These are phyloP conservation scores for Didymella lethalis DNA, from an alignment of 2,329 filamentous ascomycete species.

Conservation along the genomic window DNA sequence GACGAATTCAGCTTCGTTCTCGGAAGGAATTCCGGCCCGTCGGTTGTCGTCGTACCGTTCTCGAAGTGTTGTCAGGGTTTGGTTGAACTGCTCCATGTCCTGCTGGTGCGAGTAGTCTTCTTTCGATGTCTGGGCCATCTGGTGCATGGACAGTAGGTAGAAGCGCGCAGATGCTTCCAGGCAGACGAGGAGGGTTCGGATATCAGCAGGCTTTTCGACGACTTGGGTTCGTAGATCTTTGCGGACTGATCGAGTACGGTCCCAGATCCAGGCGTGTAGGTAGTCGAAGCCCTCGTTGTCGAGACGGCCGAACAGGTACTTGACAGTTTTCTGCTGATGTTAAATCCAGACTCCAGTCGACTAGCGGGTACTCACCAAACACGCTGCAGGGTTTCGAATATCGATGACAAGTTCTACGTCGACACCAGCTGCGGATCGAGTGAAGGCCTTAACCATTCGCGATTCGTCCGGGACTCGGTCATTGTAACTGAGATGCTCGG, in stretches of 20 bases:
- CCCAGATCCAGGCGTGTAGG: conserved; percentile 72
- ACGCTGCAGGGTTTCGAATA: conserved; percentile 63
- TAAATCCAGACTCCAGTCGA: conserved; percentile 27
- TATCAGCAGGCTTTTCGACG: conserved; percentile 61
- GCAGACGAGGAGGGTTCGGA: conserved; percentile 65
- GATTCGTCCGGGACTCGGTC: conserved; percentile 56
- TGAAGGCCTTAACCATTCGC: conserved; percentile 70
- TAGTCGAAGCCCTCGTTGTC: conserved; percentile 57
- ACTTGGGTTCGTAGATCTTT: conserved; percentile 72
- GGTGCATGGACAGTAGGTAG: conserved; percentile 68
- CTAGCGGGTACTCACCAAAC: conserved; percentile 44
- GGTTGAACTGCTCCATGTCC: conserved; percentile 70
- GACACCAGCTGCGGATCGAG: conserved; percentile 68
- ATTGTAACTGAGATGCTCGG: conserved; percentile 43
- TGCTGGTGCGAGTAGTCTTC: conserved; percentile 60
- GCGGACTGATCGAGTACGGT: conserved; percentile 68
- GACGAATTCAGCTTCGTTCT: conserved; percentile 69
- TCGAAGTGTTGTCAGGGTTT: conserved; percentile 67
- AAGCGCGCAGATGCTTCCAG: conserved; percentile 70
- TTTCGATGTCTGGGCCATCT: conserved; percentile 57
- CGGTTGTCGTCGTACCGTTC: conserved; percentile 55
- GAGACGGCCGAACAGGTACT: conserved; percentile 57
- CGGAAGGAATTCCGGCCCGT: conserved; percentile 57
- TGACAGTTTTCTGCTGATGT: conserved; percentile 50
- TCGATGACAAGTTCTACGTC: conserved; percentile 71